A percentile compares a stretch with the other conserved stretches of the same genome.
Evolutionary conservation across 2,329 filamentous ascomycete genomes (phyloP).

Genomic region (Exophiala calicioides): DNA sequence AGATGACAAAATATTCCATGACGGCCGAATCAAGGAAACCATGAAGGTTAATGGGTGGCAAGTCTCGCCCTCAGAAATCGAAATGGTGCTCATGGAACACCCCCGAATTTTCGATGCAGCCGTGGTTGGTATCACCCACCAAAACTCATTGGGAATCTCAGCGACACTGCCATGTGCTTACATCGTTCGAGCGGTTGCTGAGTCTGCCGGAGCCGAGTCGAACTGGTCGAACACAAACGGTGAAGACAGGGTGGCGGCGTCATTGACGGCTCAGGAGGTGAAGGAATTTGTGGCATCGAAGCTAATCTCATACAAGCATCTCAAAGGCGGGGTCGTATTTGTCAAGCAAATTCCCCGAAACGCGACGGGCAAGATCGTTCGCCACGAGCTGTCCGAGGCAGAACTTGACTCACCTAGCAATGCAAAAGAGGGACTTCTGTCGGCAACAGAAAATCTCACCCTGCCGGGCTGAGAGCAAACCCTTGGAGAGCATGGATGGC

Average conservation of each 20-base stretch:
- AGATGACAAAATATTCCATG: constrained; percentile 42
- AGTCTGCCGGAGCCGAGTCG: background rate
- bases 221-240: constrained; percentile 10
- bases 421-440: background rate
- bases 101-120: constrained; percentile 48
- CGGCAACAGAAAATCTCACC: no score
- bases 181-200: constrained; percentile 38
- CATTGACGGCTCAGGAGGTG: constrained; percentile 43
- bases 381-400: constrained; percentile 23
- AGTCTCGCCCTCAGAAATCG: constrained; percentile 52
- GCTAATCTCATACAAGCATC: constrained; percentile 51
- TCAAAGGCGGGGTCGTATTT: constrained; percentile 51
- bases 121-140: constrained; percentile 46
- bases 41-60: constrained; percentile 52
- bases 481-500: no score
- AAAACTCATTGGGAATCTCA: constrained; percentile 34
- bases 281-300: constrained; percentile 25
- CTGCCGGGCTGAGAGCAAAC: no score
- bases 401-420: constrained; percentile 9
- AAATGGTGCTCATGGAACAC: constrained; percentile 47
- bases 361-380: constrained; percentile 53
- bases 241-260: constrained; percentile 26
- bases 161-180: constrained; percentile 48
- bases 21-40: constrained; percentile 46
- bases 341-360: constrained; percentile 52